These are phyloP conservation scores for Dunaliella primolecta DNA, from an alignment of 139 green algal species.

Conservation along the genomic window DNA sequence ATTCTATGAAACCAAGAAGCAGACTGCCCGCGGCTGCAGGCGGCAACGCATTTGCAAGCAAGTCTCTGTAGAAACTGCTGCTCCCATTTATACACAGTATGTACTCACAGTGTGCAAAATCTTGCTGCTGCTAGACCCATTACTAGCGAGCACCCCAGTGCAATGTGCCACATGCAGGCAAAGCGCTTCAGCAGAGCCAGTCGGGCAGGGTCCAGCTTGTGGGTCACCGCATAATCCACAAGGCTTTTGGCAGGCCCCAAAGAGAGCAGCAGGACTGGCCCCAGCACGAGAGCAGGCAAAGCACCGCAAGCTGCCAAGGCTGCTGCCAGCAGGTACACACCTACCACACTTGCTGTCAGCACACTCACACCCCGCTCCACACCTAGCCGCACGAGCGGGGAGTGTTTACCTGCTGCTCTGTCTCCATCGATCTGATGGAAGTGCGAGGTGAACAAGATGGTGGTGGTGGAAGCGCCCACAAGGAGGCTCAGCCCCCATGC, in stretches of 20 bases:
- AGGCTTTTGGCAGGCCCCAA: slow-evolving; percentile 24
- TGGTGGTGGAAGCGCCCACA: slow-evolving; percentile 82
- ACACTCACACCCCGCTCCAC: slow-evolving; percentile 41
- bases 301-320: slow-evolving; percentile 7
- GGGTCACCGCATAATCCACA: slow-evolving; percentile 1
- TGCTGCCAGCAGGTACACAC: slow-evolving; percentile 17
- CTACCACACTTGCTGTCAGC: slow-evolving; percentile 19
- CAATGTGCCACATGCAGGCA: slow-evolving; percentile 58
- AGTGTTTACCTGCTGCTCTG: slow-evolving; percentile 72
- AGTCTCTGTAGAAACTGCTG: too few relatives aligned
- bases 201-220: slow-evolving; percentile 22
- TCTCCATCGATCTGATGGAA: slow-evolving; percentile 92
- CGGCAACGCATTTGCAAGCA: too few relatives aligned
- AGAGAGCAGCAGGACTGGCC: slow-evolving; percentile 19
- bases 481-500: slow-evolving; percentile 50
- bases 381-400: slow-evolving; percentile 81
- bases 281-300: slow-evolving; percentile 20
- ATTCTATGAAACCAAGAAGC: too few relatives aligned
- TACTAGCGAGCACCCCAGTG: slow-evolving; percentile 36
- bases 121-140: slow-evolving; percentile 28
- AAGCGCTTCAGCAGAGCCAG: slow-evolving; percentile 59
- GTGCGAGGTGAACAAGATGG: slow-evolving; percentile 93
- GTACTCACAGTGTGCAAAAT: too few relatives aligned
- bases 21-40: too few relatives aligned
- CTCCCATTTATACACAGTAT: too few relatives aligned